Evolutionary conservation across 306 rosid genomes (phyloP).

Genomic region (Betula pendula): DNA sequence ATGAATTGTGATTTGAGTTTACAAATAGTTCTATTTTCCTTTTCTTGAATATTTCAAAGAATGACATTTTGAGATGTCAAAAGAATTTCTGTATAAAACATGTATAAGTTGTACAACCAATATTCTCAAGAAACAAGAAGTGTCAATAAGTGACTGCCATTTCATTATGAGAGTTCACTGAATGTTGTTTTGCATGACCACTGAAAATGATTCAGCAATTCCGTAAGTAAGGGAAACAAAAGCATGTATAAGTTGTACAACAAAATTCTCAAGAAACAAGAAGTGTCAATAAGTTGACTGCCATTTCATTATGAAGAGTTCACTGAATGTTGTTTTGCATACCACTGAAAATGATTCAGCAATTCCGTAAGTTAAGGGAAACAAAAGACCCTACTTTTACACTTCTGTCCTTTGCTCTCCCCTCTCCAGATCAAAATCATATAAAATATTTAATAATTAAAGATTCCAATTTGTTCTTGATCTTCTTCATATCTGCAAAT

Average conservation of each 20-base stretch:
- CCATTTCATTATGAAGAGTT: too few relatives aligned
- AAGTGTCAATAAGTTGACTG: too few relatives aligned
- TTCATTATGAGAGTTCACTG: too few relatives aligned
- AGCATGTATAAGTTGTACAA: neutral
- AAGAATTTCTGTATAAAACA: neutral
- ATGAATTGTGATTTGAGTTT: constrained; percentile 7
- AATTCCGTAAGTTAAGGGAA: neutral
- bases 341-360: too few relatives aligned
- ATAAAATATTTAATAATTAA: neutral
- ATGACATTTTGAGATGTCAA: neutral
- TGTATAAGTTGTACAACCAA: neutral
- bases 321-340: too few relatives aligned
- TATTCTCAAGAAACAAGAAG: neutral
- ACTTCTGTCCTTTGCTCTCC: neutral
- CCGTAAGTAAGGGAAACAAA: neutral
- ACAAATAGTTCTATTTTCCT: neutral
- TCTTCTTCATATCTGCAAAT: constrained; percentile 27
- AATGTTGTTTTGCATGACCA: too few relatives aligned
- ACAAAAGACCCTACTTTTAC: neutral
- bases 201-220: too few relatives aligned
- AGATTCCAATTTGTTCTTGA: constrained; percentile 13
- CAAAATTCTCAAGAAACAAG: neutral
- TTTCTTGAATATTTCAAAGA: neutral
- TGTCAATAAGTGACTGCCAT: too few relatives aligned
- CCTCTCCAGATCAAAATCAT: neutral